These are phyloP conservation scores for Kazachstania africana DNA, from an alignment of 805 yeast genomes.

Conservation along the genomic window DNA sequence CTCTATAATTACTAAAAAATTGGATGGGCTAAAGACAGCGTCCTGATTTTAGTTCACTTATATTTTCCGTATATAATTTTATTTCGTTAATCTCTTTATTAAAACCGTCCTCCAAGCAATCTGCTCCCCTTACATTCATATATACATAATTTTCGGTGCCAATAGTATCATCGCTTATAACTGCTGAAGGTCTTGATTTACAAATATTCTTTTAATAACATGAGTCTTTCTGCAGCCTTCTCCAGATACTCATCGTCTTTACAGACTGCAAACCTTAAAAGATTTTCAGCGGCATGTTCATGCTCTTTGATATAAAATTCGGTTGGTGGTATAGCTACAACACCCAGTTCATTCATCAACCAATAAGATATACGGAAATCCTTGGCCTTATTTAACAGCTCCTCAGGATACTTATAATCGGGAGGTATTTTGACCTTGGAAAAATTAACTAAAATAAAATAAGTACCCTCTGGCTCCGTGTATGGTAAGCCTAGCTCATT, in stretches of 20 bases:
- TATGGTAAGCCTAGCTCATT: slow-evolving; percentile 85
- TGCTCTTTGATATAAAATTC: slow-evolving; percentile 71
- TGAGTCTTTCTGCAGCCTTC: slow-evolving; percentile 70
- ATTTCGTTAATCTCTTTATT: too few relatives aligned
- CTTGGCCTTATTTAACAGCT: slow-evolving; percentile 53
- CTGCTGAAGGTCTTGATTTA: too few relatives aligned
- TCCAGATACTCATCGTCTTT: slow-evolving; percentile 74
- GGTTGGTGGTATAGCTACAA: slow-evolving; percentile 95
- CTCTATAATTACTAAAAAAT: too few relatives aligned
- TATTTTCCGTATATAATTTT: too few relatives aligned
- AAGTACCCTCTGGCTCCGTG: slow-evolving; percentile 87
- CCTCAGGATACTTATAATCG: slow-evolving; percentile 61
- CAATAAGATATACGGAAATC: slow-evolving; percentile 88
- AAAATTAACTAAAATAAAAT: slow-evolving; percentile 82
- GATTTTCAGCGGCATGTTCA: slow-evolving; percentile 67
- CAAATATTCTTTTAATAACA: slow-evolving; percentile 56
- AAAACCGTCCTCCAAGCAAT: too few relatives aligned
- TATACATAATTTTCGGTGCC: too few relatives aligned
- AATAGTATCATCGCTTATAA: too few relatives aligned
- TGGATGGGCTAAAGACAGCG: too few relatives aligned
- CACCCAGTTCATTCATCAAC: slow-evolving; percentile 86
- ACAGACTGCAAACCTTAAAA: slow-evolving; percentile 91
- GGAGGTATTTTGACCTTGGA: slow-evolving; percentile 69
- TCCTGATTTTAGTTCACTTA: too few relatives aligned
- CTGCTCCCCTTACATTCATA: too few relatives aligned